phyloP scores from a whole-genome alignment of 306 rosid species.

The Dalbergia cultrata region DNA sequence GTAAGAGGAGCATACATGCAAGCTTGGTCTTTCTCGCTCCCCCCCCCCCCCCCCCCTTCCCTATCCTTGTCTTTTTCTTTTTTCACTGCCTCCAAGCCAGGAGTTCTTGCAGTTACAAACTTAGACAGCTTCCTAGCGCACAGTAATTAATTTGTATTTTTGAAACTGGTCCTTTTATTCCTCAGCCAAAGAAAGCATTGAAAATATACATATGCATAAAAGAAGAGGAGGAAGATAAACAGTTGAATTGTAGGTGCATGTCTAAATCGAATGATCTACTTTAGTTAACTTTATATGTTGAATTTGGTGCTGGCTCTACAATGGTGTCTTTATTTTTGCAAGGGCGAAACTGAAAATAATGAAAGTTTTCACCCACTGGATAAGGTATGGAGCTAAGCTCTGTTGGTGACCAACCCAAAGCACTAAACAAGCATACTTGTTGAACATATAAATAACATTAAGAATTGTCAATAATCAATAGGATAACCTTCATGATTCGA shows the following conservation, averaged over 20 bases:
- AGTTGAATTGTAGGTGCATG: conserved; percentile 6
- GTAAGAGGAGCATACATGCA: neutral
- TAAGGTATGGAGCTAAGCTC: conserved; percentile 26
- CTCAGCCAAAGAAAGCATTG: conserved; percentile 8
- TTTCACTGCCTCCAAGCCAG: conserved; percentile 21
- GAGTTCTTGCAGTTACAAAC: neutral
- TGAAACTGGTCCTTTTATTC: conserved; percentile 19
- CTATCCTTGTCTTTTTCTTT: neutral
- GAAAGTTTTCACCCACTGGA: conserved; percentile 34
- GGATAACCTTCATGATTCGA: conserved; percentile 54
- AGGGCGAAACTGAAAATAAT: conserved; percentile 34
- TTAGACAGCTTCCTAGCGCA: neutral
- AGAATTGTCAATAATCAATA: conserved; percentile 58
- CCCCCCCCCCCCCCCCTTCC: neutral
- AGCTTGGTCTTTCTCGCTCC: conserved; percentile 2
- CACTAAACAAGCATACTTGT: conserved; percentile 29
- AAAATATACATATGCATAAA: conserved; percentile 29
- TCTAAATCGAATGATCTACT: conserved; percentile 19
- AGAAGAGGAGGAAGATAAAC: neutral
- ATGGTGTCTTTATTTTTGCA: conserved; percentile 39
- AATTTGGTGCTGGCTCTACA: conserved; percentile 45
- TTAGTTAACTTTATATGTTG: conserved; percentile 25
- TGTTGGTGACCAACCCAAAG: conserved; percentile 37
- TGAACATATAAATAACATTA: conserved; percentile 16
- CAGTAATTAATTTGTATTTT: neutral